These are phyloP conservation scores for Diaporthe amygdali DNA, from an alignment of 2,329 filamentous ascomycete genomes.

Conservation along the genomic window DNA sequence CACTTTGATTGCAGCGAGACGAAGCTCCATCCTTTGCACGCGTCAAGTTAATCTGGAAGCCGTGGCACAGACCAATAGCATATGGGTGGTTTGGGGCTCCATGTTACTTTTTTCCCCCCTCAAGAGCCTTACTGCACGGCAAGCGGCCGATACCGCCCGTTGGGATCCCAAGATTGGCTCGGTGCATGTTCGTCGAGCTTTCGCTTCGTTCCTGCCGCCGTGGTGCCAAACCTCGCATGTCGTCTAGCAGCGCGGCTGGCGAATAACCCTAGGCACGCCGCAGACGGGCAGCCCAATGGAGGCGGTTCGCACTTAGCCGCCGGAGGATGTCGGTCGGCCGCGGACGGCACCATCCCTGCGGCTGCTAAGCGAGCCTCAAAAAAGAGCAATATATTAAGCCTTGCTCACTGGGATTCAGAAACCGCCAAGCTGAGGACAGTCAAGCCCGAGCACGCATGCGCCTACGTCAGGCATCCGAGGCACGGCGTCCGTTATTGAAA, in stretches of 20 bases:
- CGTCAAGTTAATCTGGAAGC: not conserved
- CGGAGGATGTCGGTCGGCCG: not conserved
- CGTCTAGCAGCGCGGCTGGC: constrained; percentile 13
- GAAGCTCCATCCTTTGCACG: not conserved
- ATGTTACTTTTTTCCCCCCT: not conserved
- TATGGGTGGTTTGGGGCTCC: not conserved
- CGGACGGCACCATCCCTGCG: not conserved
- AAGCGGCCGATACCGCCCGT: not conserved
- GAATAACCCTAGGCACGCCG: not conserved
- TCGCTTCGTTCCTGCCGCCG: not conserved
- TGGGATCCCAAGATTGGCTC: not conserved
- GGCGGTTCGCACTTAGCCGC: not conserved
- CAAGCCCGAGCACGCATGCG: constrained; percentile 8
- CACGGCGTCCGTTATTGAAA: too few species aligned
- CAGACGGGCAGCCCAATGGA: not conserved
- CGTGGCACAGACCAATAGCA: not conserved
- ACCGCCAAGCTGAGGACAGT: constrained; percentile 1
- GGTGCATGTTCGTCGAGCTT: not conserved
- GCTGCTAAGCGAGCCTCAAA: constrained; percentile 7
- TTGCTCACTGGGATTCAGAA: not conserved
- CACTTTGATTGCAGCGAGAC: constrained; percentile 1
- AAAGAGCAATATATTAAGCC: not conserved
- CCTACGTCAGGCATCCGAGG: not conserved
- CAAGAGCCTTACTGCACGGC: not conserved
- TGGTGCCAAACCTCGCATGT: not conserved